These are phyloP conservation scores for Cardamine occulta DNA, from an alignment of 345 rosid species.

Conservation along the genomic window DNA sequence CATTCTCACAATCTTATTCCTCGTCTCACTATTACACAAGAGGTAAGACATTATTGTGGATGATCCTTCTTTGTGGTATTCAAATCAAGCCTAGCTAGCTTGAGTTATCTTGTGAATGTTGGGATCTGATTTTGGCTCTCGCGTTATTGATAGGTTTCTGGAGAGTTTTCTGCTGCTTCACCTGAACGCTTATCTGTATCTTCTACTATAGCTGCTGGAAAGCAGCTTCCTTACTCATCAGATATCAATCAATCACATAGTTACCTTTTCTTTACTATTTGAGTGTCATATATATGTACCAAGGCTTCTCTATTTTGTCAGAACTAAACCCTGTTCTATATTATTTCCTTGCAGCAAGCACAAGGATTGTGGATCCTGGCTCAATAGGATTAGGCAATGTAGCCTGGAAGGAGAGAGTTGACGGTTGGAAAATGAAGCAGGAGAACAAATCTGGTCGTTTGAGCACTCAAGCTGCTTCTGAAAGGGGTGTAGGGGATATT, in stretches of 20 bases:
- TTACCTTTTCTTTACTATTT: constrained; percentile 18
- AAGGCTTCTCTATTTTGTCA: not conserved
- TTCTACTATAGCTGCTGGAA: constrained; percentile 60
- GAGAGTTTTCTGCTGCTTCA: constrained; percentile 88
- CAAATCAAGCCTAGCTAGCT: not conserved
- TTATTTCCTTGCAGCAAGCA: constrained; percentile 51
- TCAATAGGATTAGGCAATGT: constrained; percentile 58
- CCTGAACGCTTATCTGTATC: constrained; percentile 77
- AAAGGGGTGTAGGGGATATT: constrained; percentile 83
- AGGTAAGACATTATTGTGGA: constrained; percentile 46
- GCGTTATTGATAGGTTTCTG: constrained; percentile 60
- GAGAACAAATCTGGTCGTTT: constrained; percentile 83
- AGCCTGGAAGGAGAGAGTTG: constrained; percentile 92
- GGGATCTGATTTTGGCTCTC: not conserved
- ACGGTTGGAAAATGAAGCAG: constrained; percentile 96
- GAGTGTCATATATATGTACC: not conserved
- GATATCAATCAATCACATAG: constrained; percentile 66
- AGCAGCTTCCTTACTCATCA: constrained; percentile 55
- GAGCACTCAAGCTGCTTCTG: constrained; percentile 77
- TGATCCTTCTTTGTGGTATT: not conserved
- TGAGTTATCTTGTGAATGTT: constrained; percentile 10
- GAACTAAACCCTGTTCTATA: constrained; percentile 17
- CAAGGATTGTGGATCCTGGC: constrained; percentile 62
- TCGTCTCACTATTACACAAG: constrained; percentile 73
- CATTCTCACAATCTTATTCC: constrained; percentile 79